These are phyloP conservation scores for Albophoma yamanashiensis DNA, from an alignment of 2,329 filamentous ascomycete species.

Conservation along the genomic window DNA sequence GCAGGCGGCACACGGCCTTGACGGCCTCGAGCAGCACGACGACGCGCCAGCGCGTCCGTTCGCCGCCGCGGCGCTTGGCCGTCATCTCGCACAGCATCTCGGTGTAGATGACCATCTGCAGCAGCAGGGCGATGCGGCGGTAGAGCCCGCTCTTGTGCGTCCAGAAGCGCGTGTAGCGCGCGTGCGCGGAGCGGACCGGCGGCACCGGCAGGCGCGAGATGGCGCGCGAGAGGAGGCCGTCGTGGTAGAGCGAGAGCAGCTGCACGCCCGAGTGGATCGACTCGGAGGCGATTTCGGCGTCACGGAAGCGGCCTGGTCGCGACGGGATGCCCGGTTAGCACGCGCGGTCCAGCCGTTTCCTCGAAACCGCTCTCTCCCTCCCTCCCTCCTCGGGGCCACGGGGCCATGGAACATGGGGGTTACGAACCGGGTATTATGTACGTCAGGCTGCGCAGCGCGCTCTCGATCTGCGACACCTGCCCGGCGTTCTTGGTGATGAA, in stretches of 20 bases:
- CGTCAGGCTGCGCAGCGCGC: conserved; percentile 79
- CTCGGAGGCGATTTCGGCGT: conserved; percentile 92
- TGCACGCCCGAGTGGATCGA: conserved; percentile 83
- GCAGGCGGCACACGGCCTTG: conserved; percentile 74
- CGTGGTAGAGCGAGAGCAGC: conserved; percentile 86
- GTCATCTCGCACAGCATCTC: conserved; percentile 97
- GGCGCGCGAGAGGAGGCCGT: conserved; percentile 63
- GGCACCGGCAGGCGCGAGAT: conserved; percentile 48
- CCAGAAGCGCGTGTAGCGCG: conserved; percentile 60
- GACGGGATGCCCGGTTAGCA: neutral
- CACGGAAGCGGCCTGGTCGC: conserved; percentile 61
- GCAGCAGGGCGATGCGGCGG: conserved; percentile 64
- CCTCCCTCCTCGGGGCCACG: neutral
- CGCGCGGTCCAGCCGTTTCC: neutral
- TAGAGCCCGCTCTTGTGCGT: conserved; percentile 57
- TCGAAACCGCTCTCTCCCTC: no score
- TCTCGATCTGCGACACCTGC: conserved; percentile 92
- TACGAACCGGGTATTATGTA: conserved; percentile 78
- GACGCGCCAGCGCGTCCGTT: conserved; percentile 74
- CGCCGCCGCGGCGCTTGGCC: conserved; percentile 72
- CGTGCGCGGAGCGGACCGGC: conserved; percentile 45
- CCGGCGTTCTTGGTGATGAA: conserved; percentile 94
- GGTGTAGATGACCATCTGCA: conserved; percentile 90
- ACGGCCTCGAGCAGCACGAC: conserved; percentile 75
- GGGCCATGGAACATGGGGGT: no score